Evolutionary conservation across 225 moss, liverwort and hornwort species (phyloP).

Genomic region (Neckera pumila): DNA sequence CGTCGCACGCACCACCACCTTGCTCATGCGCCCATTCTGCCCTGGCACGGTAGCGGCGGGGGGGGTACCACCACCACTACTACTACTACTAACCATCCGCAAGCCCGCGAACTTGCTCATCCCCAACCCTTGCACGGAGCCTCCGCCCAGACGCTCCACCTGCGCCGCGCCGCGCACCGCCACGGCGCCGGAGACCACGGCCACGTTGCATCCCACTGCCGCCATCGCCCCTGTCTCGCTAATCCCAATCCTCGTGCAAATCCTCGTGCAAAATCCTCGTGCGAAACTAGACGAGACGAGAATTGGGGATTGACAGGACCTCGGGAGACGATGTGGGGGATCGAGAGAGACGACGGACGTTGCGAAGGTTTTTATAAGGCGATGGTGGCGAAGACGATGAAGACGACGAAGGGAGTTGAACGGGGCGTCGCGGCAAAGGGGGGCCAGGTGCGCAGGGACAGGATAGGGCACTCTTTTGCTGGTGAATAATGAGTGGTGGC

Average conservation of each 20-base stretch:
- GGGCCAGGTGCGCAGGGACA: not conserved
- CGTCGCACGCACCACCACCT: slow-evolving; percentile 13
- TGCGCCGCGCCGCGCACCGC: slow-evolving; percentile 10
- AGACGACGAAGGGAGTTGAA: not conserved
- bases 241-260: not conserved
- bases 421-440: not conserved
- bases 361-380: not conserved
- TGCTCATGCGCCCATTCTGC: not conserved
- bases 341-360: not conserved
- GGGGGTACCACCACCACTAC: not conserved
- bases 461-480: slow-evolving; percentile 14
- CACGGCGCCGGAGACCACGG: slow-evolving; percentile 34
- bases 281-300: not conserved
- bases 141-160: not conserved
- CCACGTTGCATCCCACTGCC: slow-evolving; percentile 62
- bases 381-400: not conserved
- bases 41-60: not conserved
- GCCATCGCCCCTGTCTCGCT: slow-evolving; percentile 29
- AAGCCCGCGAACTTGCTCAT: slow-evolving; percentile 66
- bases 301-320: not conserved
- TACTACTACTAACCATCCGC: slow-evolving; percentile 21
- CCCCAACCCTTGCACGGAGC: slow-evolving; percentile 29
- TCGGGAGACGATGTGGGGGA: not conserved
- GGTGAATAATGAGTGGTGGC: slow-evolving; percentile 7
- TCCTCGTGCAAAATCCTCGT: not conserved